Evolutionary conservation across 2,329 filamentous ascomycete genomes (phyloP), one percentile per base, ranked within the genome.

Genomic region (Aspergillus awamori): DNA sequence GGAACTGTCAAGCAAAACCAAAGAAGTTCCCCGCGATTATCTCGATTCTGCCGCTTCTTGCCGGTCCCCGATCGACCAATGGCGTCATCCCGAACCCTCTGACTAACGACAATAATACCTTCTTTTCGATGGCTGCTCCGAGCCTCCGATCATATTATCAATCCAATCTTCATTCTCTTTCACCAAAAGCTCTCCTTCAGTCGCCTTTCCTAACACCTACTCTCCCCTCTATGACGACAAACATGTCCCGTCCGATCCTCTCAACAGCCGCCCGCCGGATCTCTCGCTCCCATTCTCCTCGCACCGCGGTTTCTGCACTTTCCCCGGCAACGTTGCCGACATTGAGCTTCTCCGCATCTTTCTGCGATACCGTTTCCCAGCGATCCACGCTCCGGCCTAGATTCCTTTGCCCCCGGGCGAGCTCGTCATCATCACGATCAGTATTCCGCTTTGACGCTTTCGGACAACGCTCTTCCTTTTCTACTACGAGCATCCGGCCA

Each of bases 381-480:
- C 69, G 66, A 58, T 57, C 60, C 54, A 57, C 45, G 48, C 33
- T 49, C 10, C 47, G 49, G 59, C 41, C 43, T 22, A 24, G 20
- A 22, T 43, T 20, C 17, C 26, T 22, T 15, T 33, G 30, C 58
- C 53, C 49, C 24, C 51, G 38, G 30, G 47, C 11, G 17, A 28
- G 26, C 26, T 13, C 33, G 13, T 33, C 20, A 17, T 41, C 39
- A 20, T 63, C 24, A 36, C 43, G 36, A 11, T 48, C 58, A 15
- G 22, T 45, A 5, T 41, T 51, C 17, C 53, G 48, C 33, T 47
- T 57, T 38, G 33, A 39, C 26, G 39, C 49, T 20, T 54, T 60
- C 30, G 66, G 61, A 43, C 71, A 72, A 17, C 66, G 62, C 38
- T 65, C 67, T 38, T 64, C 66, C 15, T 76, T 82, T 61, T 79